These are phyloP conservation scores for Heracleum sosnowskyi DNA, from an alignment of 129 eudicot genomes.

Conservation along the genomic window DNA sequence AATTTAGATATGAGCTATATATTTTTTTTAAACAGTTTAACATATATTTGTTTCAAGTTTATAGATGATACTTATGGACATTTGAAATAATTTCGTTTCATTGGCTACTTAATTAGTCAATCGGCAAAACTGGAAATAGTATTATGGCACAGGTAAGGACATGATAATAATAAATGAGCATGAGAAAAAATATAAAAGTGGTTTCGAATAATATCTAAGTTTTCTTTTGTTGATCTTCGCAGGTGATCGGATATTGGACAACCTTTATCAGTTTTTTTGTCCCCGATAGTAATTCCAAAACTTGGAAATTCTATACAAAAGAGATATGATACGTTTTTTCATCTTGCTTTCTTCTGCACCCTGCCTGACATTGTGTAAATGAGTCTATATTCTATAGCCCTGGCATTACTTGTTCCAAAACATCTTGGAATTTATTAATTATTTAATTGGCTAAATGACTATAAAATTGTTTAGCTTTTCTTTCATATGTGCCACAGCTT, in stretches of 20 bases:
- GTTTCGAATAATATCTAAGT: slow-evolving; percentile 8
- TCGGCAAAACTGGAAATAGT: slow-evolving; percentile 78
- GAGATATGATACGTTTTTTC: not conserved
- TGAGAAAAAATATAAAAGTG: slow-evolving; percentile 5
- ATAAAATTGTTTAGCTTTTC: not conserved
- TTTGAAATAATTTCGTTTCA: not conserved
- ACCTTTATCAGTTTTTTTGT: slow-evolving; percentile 38
- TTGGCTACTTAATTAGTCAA: not conserved
- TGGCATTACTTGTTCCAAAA: not conserved
- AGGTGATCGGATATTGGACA: slow-evolving; percentile 81
- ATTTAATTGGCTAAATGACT: no score
- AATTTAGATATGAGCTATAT: no score
- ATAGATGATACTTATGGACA: not conserved
- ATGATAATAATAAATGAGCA: not conserved
- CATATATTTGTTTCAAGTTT: no score
- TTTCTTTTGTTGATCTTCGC: slow-evolving; percentile 18
- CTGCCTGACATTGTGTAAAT: not conserved
- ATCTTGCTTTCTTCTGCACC: not conserved
- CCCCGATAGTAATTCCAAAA: slow-evolving; percentile 25
- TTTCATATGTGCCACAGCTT: not conserved
- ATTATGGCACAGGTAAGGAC: slow-evolving; percentile 70
- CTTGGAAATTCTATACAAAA: not conserved
- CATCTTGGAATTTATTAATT: not conserved
- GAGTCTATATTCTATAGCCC: not conserved
- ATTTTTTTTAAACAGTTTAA: no score